phyloP scores from a whole-genome alignment of 805 yeast species.

The Zygosaccharomyces bisporus region DNA sequence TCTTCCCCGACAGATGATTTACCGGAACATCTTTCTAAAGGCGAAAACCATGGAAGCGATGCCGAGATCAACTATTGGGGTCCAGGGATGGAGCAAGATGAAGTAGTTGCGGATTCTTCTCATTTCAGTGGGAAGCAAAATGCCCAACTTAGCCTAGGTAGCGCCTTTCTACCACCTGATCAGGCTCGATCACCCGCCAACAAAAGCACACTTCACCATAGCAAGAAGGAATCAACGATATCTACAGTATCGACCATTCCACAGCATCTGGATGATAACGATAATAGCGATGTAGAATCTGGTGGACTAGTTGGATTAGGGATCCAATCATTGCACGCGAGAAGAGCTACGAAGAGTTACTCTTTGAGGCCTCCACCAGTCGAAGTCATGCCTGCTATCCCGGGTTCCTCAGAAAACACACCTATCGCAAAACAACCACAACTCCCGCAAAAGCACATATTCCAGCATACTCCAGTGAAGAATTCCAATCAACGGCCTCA shows the following conservation, averaged over 20 bases:
- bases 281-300: conserved; percentile 14
- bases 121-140: conserved; percentile 1
- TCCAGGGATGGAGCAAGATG: conserved; percentile 2
- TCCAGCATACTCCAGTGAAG: conserved; percentile 32
- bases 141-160: not conserved
- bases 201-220: conserved; percentile 14
- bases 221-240: conserved; percentile 26
- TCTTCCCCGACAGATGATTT: conserved; percentile 2
- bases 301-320: conserved; percentile 21
- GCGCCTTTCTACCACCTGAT: not conserved
- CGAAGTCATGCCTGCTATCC: conserved; percentile 28
- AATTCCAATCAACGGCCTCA: conserved; percentile 9
- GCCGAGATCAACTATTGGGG: conserved; percentile 4
- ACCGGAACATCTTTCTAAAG: not conserved
- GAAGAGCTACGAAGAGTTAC: conserved; percentile 8
- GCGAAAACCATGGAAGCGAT: not conserved
- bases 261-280: conserved; percentile 24
- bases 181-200: conserved; percentile 3
- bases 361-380: conserved; percentile 19
- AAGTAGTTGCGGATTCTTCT: conserved; percentile 4
- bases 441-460: conserved; percentile 31
- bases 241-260: conserved; percentile 36
- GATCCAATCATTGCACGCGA: conserved; percentile 12
- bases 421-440: conserved; percentile 13
- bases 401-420: conserved; percentile 31